These are phyloP conservation scores for Taxillus chinensis DNA, from an alignment of 164 flowering plant species.

Conservation along the genomic window DNA sequence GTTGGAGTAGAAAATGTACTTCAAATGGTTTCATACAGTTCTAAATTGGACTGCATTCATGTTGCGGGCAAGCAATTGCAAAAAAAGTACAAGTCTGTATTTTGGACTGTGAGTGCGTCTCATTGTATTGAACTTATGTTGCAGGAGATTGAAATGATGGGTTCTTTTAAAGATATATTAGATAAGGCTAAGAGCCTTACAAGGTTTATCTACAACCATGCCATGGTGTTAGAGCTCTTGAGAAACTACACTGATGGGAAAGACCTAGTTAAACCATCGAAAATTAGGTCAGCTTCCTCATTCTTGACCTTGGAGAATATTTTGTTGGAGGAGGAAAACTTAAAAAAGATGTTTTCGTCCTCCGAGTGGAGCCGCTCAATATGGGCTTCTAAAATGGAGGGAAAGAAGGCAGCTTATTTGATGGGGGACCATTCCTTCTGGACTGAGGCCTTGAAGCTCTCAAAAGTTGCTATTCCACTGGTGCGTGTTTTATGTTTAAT, in stretches of 20 bases:
- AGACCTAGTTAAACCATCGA: conserved; percentile 29
- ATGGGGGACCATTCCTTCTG: conserved; percentile 36
- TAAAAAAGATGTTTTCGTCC: conserved; percentile 37
- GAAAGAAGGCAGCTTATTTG: conserved; percentile 28
- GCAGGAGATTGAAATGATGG: conserved; percentile 29
- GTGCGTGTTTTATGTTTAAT: conserved; percentile 28
- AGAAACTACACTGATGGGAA: conserved; percentile 15
- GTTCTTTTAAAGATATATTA: conserved; percentile 11
- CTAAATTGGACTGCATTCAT: conserved; percentile 25
- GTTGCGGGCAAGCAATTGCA: conserved; percentile 33
- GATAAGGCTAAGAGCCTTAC: conserved; percentile 37
- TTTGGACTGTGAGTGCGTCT: conserved; percentile 52
- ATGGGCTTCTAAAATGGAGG: conserved; percentile 30
- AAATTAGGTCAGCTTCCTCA: conserved; percentile 19
- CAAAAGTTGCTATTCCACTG: conserved; percentile 44
- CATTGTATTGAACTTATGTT: conserved; percentile 54
- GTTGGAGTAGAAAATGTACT: conserved; percentile 53
- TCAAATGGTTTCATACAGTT: conserved; percentile 36
- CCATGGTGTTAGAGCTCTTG: conserved; percentile 23
- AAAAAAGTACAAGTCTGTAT: conserved; percentile 22
- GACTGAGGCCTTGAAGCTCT: conserved; percentile 25
- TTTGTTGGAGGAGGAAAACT: conserved; percentile 20
- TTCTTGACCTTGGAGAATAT: conserved; percentile 45
- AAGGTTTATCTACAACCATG: conserved; percentile 33
- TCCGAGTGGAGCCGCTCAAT: conserved; percentile 28